phyloP scores from a whole-genome alignment of 257 asterid species.

The Penstemon newberryi region DNA sequence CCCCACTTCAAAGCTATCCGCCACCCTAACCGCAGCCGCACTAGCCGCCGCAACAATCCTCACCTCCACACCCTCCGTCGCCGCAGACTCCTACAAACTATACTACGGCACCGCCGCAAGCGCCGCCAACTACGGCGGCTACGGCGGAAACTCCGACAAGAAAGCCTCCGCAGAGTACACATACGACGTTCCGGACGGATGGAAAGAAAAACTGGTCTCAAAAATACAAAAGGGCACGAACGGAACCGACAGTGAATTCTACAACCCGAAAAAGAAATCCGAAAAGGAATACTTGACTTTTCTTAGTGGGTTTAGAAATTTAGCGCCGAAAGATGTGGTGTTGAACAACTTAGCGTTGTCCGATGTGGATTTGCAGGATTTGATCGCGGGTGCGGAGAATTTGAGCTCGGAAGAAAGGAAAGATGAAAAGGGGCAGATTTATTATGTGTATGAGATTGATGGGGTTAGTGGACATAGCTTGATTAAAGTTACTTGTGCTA shows the following conservation, averaged over 20 bases:
- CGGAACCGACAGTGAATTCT: constrained; percentile 92
- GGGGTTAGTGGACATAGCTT: constrained; percentile 74
- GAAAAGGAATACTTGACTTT: constrained; percentile 84
- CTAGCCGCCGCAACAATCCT: constrained; percentile 61
- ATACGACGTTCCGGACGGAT: constrained; percentile 88
- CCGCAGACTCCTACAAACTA: constrained; percentile 57
- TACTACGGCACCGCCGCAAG: constrained; percentile 98
- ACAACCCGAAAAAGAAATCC: constrained; percentile 77
- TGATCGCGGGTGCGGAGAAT: constrained; percentile 71
- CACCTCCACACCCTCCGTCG: constrained; percentile 49
- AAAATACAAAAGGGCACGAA: constrained; percentile 88
- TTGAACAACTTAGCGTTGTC: constrained; percentile 81
- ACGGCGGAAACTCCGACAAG: constrained; percentile 89
- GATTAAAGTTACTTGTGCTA: constrained; percentile 89
- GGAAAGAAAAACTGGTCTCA: constrained; percentile 81
- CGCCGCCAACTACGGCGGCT: constrained; percentile 93
- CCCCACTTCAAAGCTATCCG: constrained; percentile 40
- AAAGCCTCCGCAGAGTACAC: constrained; percentile 88
- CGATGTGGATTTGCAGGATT: constrained; percentile 80
- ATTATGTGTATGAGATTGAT: constrained; percentile 81
- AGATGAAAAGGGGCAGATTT: constrained; percentile 79
- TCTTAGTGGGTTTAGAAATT: constrained; percentile 67
- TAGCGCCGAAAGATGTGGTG: constrained; percentile 72
- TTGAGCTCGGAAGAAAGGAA: constrained; percentile 65
- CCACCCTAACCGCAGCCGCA: constrained; percentile 70